Evolutionary conservation across 1,139 yeast species (phyloP), one percentile per base, ranked within the genome.

Genomic region (Taphrina sp.): DNA sequence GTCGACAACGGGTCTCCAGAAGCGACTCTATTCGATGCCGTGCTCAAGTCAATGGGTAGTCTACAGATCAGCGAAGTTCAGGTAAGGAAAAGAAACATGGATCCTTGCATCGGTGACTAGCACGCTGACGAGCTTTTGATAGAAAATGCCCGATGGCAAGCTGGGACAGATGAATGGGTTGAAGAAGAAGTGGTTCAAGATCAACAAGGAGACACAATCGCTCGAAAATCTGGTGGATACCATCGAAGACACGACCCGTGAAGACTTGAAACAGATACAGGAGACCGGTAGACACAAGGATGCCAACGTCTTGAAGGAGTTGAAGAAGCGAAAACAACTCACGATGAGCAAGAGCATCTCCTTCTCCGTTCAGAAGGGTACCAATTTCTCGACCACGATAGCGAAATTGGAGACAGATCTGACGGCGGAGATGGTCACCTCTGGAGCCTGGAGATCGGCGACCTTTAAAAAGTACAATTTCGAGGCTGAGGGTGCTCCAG

Each of bases 131-230:
- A n/a, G n/a, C n/a, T 22, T 7, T 22, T 3, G 41, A n/a, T 47
- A 61, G 52, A 70, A 81, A 59, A 80, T 83, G 74, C 82, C 47
- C 51, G 79, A 81, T 61, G 97, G 96, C 59, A 83, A 84, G 65
- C 78, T 90, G 61, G 99, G 98, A 60, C 98, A 92, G 74, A 95
- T 95, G 65, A 84, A 90, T 67, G 98, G 97, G n/a, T 92, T 92
- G 78, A 92, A 89, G 73, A 90, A 90, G 70, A 95, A 95, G 51
- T 92, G 99, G 99, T 29, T 49, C 38, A 29, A 41, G 34, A 82
- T 92, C 66, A 74, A 80, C 63, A 92, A 92, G 70, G 85, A 84
- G 61, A 95, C 94, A 55, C 95, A 86, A 64, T 80, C 76, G 66
- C 77, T 92, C 64, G 79, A 86, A 51, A 74, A 88, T 53, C 67